These are phyloP conservation scores for Mucor lusitanicus DNA, from an alignment of 371 early-diverging fungal species.

Conservation along the genomic window DNA sequence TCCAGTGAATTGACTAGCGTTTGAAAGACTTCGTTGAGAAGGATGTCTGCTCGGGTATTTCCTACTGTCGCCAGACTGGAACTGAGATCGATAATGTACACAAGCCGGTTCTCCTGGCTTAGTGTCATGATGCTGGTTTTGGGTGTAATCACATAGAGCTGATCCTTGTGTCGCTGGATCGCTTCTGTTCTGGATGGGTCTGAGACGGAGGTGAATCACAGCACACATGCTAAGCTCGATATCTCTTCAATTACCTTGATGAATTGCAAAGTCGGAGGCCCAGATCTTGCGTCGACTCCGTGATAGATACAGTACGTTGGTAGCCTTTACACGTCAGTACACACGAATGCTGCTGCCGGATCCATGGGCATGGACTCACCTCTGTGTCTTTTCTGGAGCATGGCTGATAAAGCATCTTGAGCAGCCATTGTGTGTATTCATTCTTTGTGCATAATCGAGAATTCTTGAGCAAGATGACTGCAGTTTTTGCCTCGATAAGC, in stretches of 20 bases:
- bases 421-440: constrained; percentile 50
- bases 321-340: no score
- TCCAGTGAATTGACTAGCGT: constrained; percentile 53
- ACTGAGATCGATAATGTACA: constrained; percentile 75
- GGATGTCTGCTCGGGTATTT: constrained; percentile 52
- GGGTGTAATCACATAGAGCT: constrained; percentile 59
- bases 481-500: constrained; percentile 47
- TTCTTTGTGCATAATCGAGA: constrained; percentile 42
- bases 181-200: constrained; percentile 5
- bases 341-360: background rate
- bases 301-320: constrained; percentile 43
- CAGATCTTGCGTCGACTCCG: constrained; percentile 40
- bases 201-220: background rate
- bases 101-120: constrained; percentile 63
- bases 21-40: constrained; percentile 60
- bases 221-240: no score
- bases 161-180: constrained; percentile 17
- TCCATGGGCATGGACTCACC: constrained; percentile 12
- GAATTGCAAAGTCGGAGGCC: constrained; percentile 32
- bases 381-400: constrained; percentile 33
- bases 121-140: constrained; percentile 66
- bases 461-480: constrained; percentile 41
- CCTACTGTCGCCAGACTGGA: constrained; percentile 76
- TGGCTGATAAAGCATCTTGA: constrained; percentile 48
- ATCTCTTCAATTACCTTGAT: constrained; percentile 18